phyloP scores from a whole-genome alignment of 2,329 filamentous ascomycete species.

The Fusarium sp. region DNA sequence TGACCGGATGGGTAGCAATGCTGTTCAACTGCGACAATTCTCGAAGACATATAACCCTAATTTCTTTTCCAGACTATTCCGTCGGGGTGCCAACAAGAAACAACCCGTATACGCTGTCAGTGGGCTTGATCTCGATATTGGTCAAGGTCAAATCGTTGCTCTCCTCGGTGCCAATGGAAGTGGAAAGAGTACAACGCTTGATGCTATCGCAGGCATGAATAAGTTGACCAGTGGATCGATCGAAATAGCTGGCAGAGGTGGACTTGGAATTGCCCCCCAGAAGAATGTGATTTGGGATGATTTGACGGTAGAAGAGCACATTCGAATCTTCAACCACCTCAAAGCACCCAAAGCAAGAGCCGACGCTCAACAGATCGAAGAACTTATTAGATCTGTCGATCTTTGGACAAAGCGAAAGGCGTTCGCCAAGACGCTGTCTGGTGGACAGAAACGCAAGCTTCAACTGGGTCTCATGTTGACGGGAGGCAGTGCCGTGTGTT shows the following conservation, averaged over 20 bases:
- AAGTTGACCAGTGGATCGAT: constrained; percentile 82
- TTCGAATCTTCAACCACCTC: constrained; percentile 83
- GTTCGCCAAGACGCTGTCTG: constrained; percentile 81
- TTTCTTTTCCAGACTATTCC: constrained; percentile 67
- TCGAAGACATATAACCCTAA: constrained; percentile 82
- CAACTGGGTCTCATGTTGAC: constrained; percentile 97
- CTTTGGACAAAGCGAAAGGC: constrained; percentile 79
- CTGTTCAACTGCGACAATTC: constrained; percentile 78
- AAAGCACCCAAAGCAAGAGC: constrained; percentile 73
- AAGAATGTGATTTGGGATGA: constrained; percentile 96
- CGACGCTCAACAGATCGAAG: constrained; percentile 67
- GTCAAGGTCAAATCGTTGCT: constrained; percentile 85
- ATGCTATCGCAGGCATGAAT: constrained; percentile 86
- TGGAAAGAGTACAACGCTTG: constrained; percentile 90
- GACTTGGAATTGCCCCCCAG: constrained; percentile 88
- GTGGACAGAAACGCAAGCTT: constrained; percentile 91
- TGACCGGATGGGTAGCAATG: constrained; percentile 54
- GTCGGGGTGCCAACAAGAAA: constrained; percentile 56
- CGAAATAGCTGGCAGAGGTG: constrained; percentile 80
- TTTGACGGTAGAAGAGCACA: constrained; percentile 86
- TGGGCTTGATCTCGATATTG: constrained; percentile 76
- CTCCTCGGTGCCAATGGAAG: constrained; percentile 90
- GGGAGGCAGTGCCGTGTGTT: constrained; percentile 87
- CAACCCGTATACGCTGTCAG: constrained; percentile 84
- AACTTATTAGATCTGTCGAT: constrained; percentile 78